phyloP scores from a whole-genome alignment of 768 basidiomycete genomes.

The Leccinum disarticulatum region DNA sequence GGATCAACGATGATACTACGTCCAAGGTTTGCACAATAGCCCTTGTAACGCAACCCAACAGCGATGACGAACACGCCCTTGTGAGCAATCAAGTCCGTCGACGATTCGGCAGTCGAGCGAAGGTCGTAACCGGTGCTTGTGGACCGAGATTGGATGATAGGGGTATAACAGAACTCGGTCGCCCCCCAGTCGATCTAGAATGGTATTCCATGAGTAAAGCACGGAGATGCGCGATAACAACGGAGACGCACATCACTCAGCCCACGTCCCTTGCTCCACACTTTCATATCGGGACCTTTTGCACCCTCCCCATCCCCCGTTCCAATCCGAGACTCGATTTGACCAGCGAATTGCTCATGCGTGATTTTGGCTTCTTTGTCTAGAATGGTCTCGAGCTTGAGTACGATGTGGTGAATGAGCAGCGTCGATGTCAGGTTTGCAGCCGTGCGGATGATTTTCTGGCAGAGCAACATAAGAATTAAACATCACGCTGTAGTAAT shows the following conservation, averaged over 20 bases:
- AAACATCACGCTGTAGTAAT: neutral
- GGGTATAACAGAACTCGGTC: slow-evolving; percentile 92
- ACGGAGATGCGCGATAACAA: neutral
- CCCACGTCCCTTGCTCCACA: slow-evolving; percentile 81
- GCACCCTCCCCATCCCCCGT: slow-evolving; percentile 61
- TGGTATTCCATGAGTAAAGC: slow-evolving; percentile 7
- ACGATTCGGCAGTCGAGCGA: slow-evolving; percentile 82
- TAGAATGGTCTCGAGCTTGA: slow-evolving; percentile 86
- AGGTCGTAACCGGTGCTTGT: slow-evolving; percentile 85
- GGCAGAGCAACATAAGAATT: slow-evolving; percentile 12
- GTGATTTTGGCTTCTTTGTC: slow-evolving; percentile 90
- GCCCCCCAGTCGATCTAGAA: slow-evolving; percentile 82
- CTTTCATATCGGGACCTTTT: slow-evolving; percentile 88
- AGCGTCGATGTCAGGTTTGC: slow-evolving; percentile 82
- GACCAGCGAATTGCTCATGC: slow-evolving; percentile 80
- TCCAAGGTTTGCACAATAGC: slow-evolving; percentile 90
- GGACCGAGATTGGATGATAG: slow-evolving; percentile 93
- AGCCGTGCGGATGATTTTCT: slow-evolving; percentile 81
- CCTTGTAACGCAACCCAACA: slow-evolving; percentile 88
- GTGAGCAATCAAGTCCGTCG: slow-evolving; percentile 77
- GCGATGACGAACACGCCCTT: slow-evolving; percentile 87
- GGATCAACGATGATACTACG: slow-evolving; percentile 96
- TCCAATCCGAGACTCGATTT: slow-evolving; percentile 87
- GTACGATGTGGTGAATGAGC: slow-evolving; percentile 80
- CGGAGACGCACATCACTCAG: slow-evolving; percentile 63